A percentile compares a stretch with the other conserved stretches of the same genome.
Evolutionary conservation across 768 basidiomycete genomes (phyloP).

Genomic region (Boletus huronensis): DNA sequence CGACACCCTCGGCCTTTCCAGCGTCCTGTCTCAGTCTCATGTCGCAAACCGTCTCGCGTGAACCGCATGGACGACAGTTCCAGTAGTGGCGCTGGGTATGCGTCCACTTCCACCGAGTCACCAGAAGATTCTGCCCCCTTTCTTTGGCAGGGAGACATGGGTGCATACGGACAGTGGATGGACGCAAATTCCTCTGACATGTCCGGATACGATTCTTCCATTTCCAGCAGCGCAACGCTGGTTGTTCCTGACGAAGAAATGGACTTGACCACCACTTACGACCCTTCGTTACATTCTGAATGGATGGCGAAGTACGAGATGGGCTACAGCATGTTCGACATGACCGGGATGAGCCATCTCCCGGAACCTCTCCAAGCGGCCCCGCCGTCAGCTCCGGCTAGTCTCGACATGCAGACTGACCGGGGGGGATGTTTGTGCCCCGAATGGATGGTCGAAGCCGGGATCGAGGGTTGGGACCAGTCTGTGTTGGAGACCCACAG

Average conservation of each 20-base stretch:
- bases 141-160: not conserved
- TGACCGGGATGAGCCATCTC: not conserved
- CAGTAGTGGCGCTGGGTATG: not conserved
- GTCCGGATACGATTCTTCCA: not conserved
- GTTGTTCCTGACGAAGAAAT: not conserved
- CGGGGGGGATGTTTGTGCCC: conserved; percentile 10
- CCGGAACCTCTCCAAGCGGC: not conserved
- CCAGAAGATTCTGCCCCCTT: not conserved
- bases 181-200: not conserved
- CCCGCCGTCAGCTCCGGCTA: too few relatives aligned
- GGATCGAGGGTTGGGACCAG: conserved; percentile 13
- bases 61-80: not conserved
- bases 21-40: not conserved
- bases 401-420: not conserved
- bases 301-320: conserved; percentile 10
- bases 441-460: conserved; percentile 14
- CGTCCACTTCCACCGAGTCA: not conserved
- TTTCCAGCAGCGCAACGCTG: not conserved
- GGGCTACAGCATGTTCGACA: not conserved
- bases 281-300: not conserved
- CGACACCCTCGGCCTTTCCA: not conserved
- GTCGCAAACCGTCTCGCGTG: not conserved
- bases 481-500: not conserved
- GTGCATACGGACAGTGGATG: not conserved
- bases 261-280: not conserved